Base-by-base conservation (phyloP, 352 stramenopile species). In the Globisporangium okanoganense region DNA sequence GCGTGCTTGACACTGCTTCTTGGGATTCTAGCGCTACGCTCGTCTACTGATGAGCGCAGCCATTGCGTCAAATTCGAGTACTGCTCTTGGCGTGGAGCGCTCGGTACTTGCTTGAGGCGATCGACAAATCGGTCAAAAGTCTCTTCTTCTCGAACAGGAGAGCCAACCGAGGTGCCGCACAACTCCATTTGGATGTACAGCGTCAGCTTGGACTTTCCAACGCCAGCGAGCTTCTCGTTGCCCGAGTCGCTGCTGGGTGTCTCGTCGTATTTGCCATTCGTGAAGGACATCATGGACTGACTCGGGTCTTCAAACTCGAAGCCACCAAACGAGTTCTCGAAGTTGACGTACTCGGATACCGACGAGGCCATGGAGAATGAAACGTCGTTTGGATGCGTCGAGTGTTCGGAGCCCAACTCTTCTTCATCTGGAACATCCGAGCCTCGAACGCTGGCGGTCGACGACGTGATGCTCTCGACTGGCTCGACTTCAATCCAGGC, bases 171-270 rank as follows among this genome's bases (percentile, higher is more conserved):
- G 9, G 68, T 73, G 8, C 81, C 75, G 50, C 77, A 90, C 20
- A 89, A 27, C 58, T 88, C 80, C 79, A 92, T 91, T 62, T 94
- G 84, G 52, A 94, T 94, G 59, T 87, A 94, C 43, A 92, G 49
- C 14, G 79, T 78, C 51, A 88, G 64, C 52, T 81, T 72, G 0
- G 75, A 67, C 36, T 71, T 80, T 44, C 72, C 67, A 13, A 47
- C 55, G 6, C 67, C 63, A 12, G 57, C 5, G 6, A 56, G 22
- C 16, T 57, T 57, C 18, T 24, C 60, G 40, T 70, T 58, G 13
- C 24, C 43, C 24, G 47, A 35, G 56, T 13, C n/a, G 66, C 27
- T 38, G 67, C 3, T 8, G 4, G 56, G 24, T 56, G n/a, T 25
- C 40, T 44, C 77, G 56, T 25, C 48, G 33, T 38, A 38, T 7